Evolutionary conservation across 225 moss, liverwort and hornwort genomes (phyloP), one percentile per base, ranked within the genome.

Genomic region (Physcomitrium patens): DNA sequence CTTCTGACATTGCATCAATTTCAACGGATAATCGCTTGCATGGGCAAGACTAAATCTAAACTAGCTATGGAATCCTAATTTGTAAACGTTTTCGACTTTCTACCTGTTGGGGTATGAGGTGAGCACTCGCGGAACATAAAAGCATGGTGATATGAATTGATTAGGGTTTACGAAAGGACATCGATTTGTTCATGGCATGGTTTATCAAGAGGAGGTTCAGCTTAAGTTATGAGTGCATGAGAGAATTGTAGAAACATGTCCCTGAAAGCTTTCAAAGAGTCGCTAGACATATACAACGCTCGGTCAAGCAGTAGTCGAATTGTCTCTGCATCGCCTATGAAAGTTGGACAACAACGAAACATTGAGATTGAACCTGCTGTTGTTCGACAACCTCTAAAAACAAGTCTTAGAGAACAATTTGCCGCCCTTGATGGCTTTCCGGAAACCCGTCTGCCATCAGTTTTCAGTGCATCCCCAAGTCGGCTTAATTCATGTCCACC

Each of bases 231-330:
- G 72, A 73, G 73, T 26, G 17, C 41, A 24, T 83, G 69, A 76
- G 71, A 18, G 67, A 10, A 22, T 28, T 77, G 44, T 56, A 67
- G 10, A 17, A 56, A 10, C 84, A 94, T 91, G 94, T 90, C 94
- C 49, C 79, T 86, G 79, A 86, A 93, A 67, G 82, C 83, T 1
- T 82, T 91, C 63, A 95, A 89, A 9, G 93, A 93, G 74, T 74
- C 82, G 56, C 69, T 89, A 3, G 75, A 84, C 61, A 82, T 75
- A 24, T 84, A 49, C 72, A 70, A 68, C 11, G 53, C 73, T 60
- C 71, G 54, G 64, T 80, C 67, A 71, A 10, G 41, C 48, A 60
- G 31, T 42, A 46, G 82, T 70, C 68, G 74, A 20, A 47, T 50
- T 61, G 13, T 78, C 42, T 45, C 72, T 42, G 54, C 73, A 27